Percentiles rank a stretch among this genome's conserved stretches.
Evolutionary conservation across 371 early-diverging fungal species (phyloP).

Genomic region (Zychaea mexicana): DNA sequence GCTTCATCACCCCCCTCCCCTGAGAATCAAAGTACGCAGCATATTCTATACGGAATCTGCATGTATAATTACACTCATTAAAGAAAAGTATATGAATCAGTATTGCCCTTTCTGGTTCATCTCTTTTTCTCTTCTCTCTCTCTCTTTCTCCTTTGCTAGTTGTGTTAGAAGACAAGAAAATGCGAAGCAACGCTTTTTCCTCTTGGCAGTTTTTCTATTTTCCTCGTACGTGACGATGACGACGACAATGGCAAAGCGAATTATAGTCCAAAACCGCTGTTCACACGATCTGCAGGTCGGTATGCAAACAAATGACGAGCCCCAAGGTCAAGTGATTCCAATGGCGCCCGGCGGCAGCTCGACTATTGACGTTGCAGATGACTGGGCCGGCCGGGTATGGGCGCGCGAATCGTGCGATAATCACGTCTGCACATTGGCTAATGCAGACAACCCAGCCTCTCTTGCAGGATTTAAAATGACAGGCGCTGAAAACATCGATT

Average conservation of each 20-base stretch:
- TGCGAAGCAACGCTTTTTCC: too few species aligned
- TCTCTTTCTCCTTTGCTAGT: too few species aligned
- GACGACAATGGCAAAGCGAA: neutral
- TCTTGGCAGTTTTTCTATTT: too few species aligned
- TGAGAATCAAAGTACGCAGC: too few species aligned
- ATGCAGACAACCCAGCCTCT: conserved; percentile 33
- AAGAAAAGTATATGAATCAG: too few species aligned
- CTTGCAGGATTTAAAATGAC: conserved; percentile 41
- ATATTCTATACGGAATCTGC: too few species aligned
- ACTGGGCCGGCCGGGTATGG: conserved; percentile 42
- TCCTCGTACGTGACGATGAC: neutral
- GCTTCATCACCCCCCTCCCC: neutral
- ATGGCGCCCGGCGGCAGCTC: conserved; percentile 4
- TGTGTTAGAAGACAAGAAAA: too few species aligned
- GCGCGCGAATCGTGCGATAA: conserved; percentile 30
- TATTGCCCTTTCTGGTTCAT: too few species aligned
- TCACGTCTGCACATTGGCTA: conserved; percentile 22
- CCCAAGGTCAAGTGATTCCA: conserved; percentile 6
- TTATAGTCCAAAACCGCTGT: conserved; percentile 20
- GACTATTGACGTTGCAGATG: conserved; percentile 7
- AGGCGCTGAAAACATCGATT: conserved; percentile 29
- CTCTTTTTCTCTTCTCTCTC: too few species aligned
- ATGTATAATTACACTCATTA: too few species aligned
- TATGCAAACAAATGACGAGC: conserved; percentile 29
- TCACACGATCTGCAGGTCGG: conserved; percentile 20